Base-by-base conservation (phyloP, 805 yeast species). In the Candida quercuum region DNA sequence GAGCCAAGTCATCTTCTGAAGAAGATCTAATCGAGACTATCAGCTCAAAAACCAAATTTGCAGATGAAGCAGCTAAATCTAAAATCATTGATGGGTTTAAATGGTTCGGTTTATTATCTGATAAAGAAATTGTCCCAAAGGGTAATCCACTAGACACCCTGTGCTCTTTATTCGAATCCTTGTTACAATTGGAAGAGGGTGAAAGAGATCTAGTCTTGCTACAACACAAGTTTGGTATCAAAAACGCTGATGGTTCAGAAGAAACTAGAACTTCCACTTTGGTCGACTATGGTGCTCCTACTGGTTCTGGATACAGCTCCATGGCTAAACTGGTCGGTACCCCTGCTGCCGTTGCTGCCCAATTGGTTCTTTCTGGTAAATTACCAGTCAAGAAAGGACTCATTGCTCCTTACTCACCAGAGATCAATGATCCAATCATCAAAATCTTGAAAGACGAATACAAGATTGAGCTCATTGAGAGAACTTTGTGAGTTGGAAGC, bases 301-400 rank as follows among this genome's bases (percentile, higher is more conserved):
- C 76, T 45, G 71, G 72, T 38, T 87, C 89, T 43, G 91, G 93
- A 38, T 93, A 91, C 80, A 83, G 95, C 28, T 89, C 98, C 25
- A 93, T 93, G 99, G 99, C 99, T 50, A 89, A 91, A 63, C 77
- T 86, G 48, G 99, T 93, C 39, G 99, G 99, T 71, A 91, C 88
- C 47, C 99, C 99, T 50, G 91, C 96, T 69, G 96, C 96, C 38
- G 95, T 93, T 61, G 99, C 98, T 22, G 73, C 84, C 42, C 78
- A 78, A 67, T 82, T 85, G 65, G 84, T 93, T 46, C 74, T 93
- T 54, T 42, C 44, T 37, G 78, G 84, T 51, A 96, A 96, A 49
- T 76, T 81, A 40, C 72, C 78, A 54, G 72, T 74, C 52, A 75
- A 71, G 45, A 86, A 87, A 40, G 99, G 99, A 52, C 73, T 93